Base-by-base conservation (phyloP, 495 filamentous ascomycete species). In the Jackrogersella minutella region DNA sequence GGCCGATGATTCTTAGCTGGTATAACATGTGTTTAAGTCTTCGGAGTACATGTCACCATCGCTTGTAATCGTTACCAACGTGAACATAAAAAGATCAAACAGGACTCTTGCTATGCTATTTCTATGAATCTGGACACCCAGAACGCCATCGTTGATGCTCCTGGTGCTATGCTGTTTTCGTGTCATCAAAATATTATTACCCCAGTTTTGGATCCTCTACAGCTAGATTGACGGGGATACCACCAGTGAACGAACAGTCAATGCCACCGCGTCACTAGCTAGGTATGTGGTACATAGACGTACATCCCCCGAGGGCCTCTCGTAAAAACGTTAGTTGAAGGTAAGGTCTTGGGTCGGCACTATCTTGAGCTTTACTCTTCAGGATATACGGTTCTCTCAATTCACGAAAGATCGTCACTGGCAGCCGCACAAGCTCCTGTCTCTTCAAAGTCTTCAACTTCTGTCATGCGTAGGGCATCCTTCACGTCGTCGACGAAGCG, bases 401-500 rank as follows among this genome's bases (percentile, higher is more conserved):
- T 36, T 39, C 51, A 58, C 7, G 68, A 66, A 21, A 67, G 14
- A 17, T 59, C 21, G 39, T 70, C 68, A 10, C 62, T 70, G 14
- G 68, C 68, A 2, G 40, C 58, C 10, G 63, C 68, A 21, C 68
- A 70, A 44, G 68, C 68, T 17, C 68, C 68, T 1, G 58, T 62
- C 26, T 62, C 68, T 40, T 70, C 64, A 13, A 66, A 60, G 10
- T 81, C 78, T 64, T 93, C 89, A 9, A 87, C 74, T 76, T 96
- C 93, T 3, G 90, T 90, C 78, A 93, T 73, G 56, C 86, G 86
- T 69, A 97, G 74, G 16, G 95, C 95, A 71, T 96, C 90, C 33
- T 92, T 87, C 8, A 99, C 92, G 70, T 88, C 88, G 17, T 85
- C 81, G 13, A 96, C 90, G 77, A 97, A 96, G 71, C 94, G 88